phyloP scores from a whole-genome alignment of 176 grass and related monocot genomes.

The Eremochloa ophiuroides region DNA sequence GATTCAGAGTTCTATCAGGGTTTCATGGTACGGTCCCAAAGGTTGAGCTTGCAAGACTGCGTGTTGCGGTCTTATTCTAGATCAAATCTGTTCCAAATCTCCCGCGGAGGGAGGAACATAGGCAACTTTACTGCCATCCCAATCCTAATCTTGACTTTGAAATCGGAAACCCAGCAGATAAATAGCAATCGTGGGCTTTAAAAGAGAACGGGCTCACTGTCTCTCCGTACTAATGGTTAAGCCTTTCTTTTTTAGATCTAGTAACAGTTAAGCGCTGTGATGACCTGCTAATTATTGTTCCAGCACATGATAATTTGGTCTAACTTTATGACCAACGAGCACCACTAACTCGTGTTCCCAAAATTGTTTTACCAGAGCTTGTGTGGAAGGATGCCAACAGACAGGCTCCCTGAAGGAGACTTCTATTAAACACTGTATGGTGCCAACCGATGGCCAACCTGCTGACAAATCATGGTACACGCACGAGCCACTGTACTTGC shows the following conservation, averaged over 20 bases:
- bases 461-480: conserved; percentile 63
- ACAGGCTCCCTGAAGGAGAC: conserved; percentile 62
- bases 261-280: neutral
- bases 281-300: neutral
- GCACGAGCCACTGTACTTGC: conserved; percentile 74
- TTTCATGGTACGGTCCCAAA: too few relatives aligned
- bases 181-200: neutral
- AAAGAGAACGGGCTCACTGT: neutral
- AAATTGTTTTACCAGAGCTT: conserved; percentile 36
- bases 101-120: neutral
- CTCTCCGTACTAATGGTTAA: neutral
- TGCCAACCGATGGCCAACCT: conserved; percentile 43
- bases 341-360: neutral
- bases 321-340: neutral
- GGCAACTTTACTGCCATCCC: neutral
- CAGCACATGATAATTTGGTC: neutral
- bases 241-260: neutral
- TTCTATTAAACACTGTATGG: conserved; percentile 54
- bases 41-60: neutral
- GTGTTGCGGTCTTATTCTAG: neutral
- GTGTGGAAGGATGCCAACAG: conserved; percentile 57
- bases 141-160: neutral
- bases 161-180: neutral
- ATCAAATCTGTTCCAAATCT: neutral
- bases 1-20: too few relatives aligned